Base-by-base conservation (phyloP, 805 yeast species). In the Kuraishia hungarica region DNA sequence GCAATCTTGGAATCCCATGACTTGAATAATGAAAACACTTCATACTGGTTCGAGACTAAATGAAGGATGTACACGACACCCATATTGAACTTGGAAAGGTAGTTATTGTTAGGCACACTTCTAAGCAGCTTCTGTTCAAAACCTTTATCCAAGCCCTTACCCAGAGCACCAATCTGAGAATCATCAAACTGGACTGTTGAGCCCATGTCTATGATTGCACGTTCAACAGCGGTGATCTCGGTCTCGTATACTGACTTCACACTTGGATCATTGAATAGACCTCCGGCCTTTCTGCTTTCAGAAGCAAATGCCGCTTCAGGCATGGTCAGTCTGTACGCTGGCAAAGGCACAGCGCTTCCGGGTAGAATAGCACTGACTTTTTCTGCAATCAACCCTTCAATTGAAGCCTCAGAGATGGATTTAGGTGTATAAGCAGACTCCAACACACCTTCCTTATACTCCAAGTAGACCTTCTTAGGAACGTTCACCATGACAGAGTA, bases 121-220 rank as follows among this genome's bases (percentile, higher is more conserved):
- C 72, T 71, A 54, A 81, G 66, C 66, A 84, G 83, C 53, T 80
- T 80, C 55, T 80, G 64, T 15, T 86, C 82, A 68, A 96, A 96
- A 0, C 99, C 99, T 56, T 80, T 78, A 61, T 89, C 91, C 56
- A 94, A 72, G 28, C 97, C 96, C 62, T 79, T 81, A 7, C 97
- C 96, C 10, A 96, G 72, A 0, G 91, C 83, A 8, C 97, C 97
- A n/a, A 89, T 80, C 55, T 79, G 76, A 1, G 82, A 73, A 50
- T 86, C 85, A 59, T 83, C 89, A 59, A 92, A 86, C 17, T 76
- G 76, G 21, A 92, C 87, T 17, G 82, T 75, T 23, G 84, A 75
- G 2, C 99, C 98, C 19, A 94, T 71, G 35, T 86, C 86, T 59
- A 94, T 79, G 50, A 90, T 79, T 0, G 90, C 90, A 51, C 97